phyloP scores from a whole-genome alignment of 306 rosid genomes.

The Malus orientalis region DNA sequence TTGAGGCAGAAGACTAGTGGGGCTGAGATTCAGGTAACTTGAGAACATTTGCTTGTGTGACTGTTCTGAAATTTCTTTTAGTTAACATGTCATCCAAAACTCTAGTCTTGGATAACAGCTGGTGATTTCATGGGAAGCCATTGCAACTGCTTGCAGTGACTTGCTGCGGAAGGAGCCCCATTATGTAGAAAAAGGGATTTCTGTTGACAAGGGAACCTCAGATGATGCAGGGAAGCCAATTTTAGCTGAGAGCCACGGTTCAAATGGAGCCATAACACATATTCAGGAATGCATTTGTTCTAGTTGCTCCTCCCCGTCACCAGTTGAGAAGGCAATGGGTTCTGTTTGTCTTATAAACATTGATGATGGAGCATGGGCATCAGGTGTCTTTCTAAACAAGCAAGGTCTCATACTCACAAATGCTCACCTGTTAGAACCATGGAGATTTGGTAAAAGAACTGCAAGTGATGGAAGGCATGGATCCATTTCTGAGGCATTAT shows the following conservation, averaged over 20 bases:
- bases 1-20: slow-evolving; percentile 74
- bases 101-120: slow-evolving; percentile 84
- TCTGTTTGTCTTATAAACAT: slow-evolving; percentile 80
- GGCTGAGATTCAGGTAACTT: slow-evolving; percentile 83
- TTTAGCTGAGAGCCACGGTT: slow-evolving; percentile 9
- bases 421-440: slow-evolving; percentile 87
- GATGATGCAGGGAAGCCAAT: slow-evolving; percentile 24
- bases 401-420: slow-evolving; percentile 89
- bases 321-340: slow-evolving; percentile 65
- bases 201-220: slow-evolving; percentile 23
- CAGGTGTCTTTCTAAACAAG: slow-evolving; percentile 69
- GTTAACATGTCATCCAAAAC: slow-evolving; percentile 60
- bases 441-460: slow-evolving; percentile 78
- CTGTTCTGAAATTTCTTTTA: slow-evolving; percentile 23
- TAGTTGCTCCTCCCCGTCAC: slow-evolving; percentile 28
- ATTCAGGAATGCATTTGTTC: slow-evolving; percentile 17
- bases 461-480: slow-evolving; percentile 30
- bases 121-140: slow-evolving; percentile 94
- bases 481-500: slow-evolving; percentile 17
- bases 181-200: slow-evolving; percentile 29
- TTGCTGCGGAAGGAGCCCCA: slow-evolving; percentile 48
- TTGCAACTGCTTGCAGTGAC: slow-evolving; percentile 57
- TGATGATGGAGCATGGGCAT: slow-evolving; percentile 91
- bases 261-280: slow-evolving; percentile 24
- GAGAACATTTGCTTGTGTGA: slow-evolving; percentile 7